A percentile compares a stretch with the other conserved stretches of the same genome.
phyloP scores from a whole-genome alignment of 1,284 basidiomycete genomes.

The Schizophyllum commune region DNA sequence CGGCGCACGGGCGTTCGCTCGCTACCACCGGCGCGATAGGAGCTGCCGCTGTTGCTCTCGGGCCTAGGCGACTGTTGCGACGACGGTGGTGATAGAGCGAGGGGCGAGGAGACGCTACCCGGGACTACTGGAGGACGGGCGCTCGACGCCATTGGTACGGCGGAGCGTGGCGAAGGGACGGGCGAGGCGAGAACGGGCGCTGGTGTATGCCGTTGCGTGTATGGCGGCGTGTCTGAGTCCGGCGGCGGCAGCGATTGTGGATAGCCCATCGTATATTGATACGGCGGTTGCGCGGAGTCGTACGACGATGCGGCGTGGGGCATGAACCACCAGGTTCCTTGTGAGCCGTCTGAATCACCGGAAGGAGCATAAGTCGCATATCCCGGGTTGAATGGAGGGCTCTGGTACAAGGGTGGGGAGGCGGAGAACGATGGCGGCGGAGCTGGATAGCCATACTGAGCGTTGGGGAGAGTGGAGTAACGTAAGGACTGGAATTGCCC shows the following conservation, averaged over 20 bases:
- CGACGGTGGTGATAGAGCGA: conserved; percentile 5
- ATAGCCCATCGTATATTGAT: conserved; percentile 27
- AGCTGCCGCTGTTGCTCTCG: conserved; percentile 4
- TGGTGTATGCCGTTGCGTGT: conserved; percentile 16
- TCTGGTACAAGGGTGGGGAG: conserved; percentile 30
- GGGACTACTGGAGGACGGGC: neutral
- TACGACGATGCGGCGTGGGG: conserved; percentile 29
- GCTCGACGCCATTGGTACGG: neutral
- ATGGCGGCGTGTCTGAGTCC: conserved; percentile 12
- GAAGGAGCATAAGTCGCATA: neutral
- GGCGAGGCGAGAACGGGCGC: conserved; percentile 8
- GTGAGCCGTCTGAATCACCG: conserved; percentile 8
- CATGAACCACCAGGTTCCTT: conserved; percentile 52
- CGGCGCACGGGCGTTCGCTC: conserved; percentile 30
- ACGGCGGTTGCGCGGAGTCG: conserved; percentile 25
- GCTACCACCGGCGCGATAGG: neutral
- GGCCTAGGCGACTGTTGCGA: conserved; percentile 3
- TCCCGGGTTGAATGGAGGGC: conserved; percentile 15
- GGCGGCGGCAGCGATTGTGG: conserved; percentile 24
- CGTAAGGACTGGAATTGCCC: conserved; percentile 30
- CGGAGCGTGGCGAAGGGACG: neutral
- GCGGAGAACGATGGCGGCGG: conserved; percentile 24
- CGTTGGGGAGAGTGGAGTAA: conserved; percentile 27
- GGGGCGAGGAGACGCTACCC: neutral
- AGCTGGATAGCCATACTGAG: conserved; percentile 13